Conservation (phyloP, 345 rosid genomes). For the Syzygium grande region DNA sequence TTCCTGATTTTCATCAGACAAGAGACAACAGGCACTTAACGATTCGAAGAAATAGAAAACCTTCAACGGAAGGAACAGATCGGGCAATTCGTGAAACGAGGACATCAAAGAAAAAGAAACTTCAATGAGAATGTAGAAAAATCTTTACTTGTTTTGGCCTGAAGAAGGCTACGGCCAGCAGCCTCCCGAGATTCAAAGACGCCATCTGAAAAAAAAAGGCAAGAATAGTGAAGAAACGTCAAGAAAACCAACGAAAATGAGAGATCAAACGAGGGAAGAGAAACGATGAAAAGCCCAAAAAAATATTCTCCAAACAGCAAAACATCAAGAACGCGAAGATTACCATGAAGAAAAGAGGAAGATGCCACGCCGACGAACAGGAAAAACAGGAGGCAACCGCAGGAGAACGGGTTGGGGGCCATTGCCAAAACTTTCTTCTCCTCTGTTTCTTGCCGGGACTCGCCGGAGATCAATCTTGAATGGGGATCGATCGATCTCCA, state of each 20-base stretch:
- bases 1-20: neutral
- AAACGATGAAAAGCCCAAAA: neutral
- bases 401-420: neutral
- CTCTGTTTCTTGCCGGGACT: neutral
- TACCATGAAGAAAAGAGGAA: neutral
- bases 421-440: neutral
- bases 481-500: neutral
- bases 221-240: no score
- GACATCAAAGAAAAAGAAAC: neutral
- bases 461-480: neutral
- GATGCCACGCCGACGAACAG: neutral
- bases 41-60: neutral
- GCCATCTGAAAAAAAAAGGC: conserved; percentile 32
- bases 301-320: neutral
- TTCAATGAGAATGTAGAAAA: neutral
- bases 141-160: conserved; percentile 38
- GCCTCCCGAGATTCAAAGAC: conserved; percentile 21
- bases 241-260: neutral
- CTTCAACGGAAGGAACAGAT: neutral
- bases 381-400: neutral
- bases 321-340: neutral
- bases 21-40: neutral
- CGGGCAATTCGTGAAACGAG: neutral
- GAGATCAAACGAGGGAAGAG: neutral
- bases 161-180: conserved; percentile 61